These are phyloP conservation scores for Volvox reticuliferus DNA, from an alignment of 139 green algal genomes.

Conservation along the genomic window DNA sequence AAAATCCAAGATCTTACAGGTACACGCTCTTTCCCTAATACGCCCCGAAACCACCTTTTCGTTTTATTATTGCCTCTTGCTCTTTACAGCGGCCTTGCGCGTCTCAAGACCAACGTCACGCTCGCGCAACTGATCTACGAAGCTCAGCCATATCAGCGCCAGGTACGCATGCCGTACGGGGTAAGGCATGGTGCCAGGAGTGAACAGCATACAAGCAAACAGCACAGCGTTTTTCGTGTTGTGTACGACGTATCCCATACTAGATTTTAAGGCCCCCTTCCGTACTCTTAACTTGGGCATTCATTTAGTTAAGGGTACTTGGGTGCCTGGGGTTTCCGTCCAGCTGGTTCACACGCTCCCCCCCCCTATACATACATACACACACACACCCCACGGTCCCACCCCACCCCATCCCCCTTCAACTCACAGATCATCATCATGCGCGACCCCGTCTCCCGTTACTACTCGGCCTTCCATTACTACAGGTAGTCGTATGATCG, in stretches of 20 bases:
- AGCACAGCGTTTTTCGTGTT: no score
- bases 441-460: slow-evolving; percentile 58
- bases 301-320: no score
- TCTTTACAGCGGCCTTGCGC: slow-evolving; percentile 40
- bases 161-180: slow-evolving; percentile 40
- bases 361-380: background rate
- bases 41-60: no score
- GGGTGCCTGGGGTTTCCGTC: background rate
- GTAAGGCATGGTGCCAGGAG: no score
- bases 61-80: background rate
- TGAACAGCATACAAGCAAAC: no score
- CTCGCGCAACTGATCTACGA: slow-evolving; percentile 66
- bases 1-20: no score
- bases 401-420: background rate
- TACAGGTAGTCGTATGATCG: slow-evolving; percentile 44
- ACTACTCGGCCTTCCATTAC: slow-evolving; percentile 69
- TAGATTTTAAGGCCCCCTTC: no score
- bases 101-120: slow-evolving; percentile 51
- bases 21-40: no score
- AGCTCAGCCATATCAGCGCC: slow-evolving; percentile 69
- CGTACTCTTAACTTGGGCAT: no score
- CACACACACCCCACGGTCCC: background rate
- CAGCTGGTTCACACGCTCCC: background rate
- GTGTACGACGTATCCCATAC: no score
- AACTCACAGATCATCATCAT: slow-evolving; percentile 53